These are phyloP conservation scores for Penicillium decumbens DNA, from an alignment of 2,329 filamentous ascomycete species.

Conservation along the genomic window DNA sequence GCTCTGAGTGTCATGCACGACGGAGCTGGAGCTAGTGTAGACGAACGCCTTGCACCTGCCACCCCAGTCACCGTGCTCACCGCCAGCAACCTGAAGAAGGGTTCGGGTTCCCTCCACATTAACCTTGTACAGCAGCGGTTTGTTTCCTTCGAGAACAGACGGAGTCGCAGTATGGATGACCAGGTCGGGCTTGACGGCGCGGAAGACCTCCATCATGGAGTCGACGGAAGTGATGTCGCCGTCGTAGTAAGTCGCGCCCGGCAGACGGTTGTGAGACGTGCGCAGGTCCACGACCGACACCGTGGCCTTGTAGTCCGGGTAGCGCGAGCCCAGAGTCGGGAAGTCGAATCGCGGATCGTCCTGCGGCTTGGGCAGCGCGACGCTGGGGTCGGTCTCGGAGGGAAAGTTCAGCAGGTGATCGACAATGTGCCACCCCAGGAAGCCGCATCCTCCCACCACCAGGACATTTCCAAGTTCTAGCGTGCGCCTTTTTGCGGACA, in stretches of 20 bases:
- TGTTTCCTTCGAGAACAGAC: slow-evolving; percentile 47
- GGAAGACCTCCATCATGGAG: slow-evolving; percentile 60
- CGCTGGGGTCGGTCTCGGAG: slow-evolving; percentile 41
- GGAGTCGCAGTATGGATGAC: slow-evolving; percentile 90
- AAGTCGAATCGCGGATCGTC: slow-evolving; percentile 37
- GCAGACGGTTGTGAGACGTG: slow-evolving; percentile 62
- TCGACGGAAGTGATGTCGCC: slow-evolving; percentile 69
- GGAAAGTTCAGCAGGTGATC: slow-evolving; percentile 63
- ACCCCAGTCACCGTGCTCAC: slow-evolving; percentile 61
- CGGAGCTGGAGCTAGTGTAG: slow-evolving; percentile 84
- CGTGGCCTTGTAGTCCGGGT: slow-evolving; percentile 44
- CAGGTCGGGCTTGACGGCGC: slow-evolving; percentile 66
- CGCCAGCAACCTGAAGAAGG: slow-evolving; percentile 64
- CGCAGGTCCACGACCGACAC: slow-evolving; percentile 70
- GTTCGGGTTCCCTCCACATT: slow-evolving; percentile 83
- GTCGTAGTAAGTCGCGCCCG: slow-evolving; percentile 64
- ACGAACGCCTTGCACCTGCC: slow-evolving; percentile 65
- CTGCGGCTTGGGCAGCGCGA: slow-evolving; percentile 34
- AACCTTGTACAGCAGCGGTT: slow-evolving; percentile 68
- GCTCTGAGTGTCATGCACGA: slow-evolving; percentile 73
- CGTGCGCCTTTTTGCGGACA: slow-evolving; percentile 30
- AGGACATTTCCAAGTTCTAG: slow-evolving; percentile 63
- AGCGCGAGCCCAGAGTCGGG: slow-evolving; percentile 37
- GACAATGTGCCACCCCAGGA: slow-evolving; percentile 78
- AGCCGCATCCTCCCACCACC: slow-evolving; percentile 78